Percentiles rank a stretch among this genome's conserved stretches.
Evolutionary conservation across 1,284 basidiomycete species (phyloP).

Genomic region (Trametes pubescens): DNA sequence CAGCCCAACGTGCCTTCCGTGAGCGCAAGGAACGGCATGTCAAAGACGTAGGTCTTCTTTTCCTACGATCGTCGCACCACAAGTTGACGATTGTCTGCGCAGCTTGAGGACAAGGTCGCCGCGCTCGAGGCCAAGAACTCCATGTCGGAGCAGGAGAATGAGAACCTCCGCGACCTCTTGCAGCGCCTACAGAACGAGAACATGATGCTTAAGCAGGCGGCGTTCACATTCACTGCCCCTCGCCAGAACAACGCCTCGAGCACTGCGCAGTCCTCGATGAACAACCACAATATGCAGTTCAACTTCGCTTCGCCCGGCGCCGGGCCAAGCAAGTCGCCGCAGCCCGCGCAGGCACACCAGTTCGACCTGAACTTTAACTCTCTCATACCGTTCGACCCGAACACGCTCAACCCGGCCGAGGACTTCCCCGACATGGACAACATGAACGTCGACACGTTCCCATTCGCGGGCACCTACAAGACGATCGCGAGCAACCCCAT

Average conservation of each 20-base stretch:
- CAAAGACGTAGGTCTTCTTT: constrained; percentile 71
- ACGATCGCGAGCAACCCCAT: constrained; percentile 81
- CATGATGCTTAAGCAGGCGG: constrained; percentile 70
- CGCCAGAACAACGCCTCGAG: constrained; percentile 43
- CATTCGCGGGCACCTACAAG: constrained; percentile 60
- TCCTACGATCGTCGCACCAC: constrained; percentile 11
- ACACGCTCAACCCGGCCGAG: constrained; percentile 66
- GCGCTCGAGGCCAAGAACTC: constrained; percentile 81
- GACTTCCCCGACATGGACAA: constrained; percentile 59
- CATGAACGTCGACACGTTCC: constrained; percentile 71
- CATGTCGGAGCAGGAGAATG: constrained; percentile 71
- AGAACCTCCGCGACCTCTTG: constrained; percentile 80
- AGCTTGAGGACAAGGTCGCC: constrained; percentile 87
- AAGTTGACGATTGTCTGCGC: constrained; percentile 17
- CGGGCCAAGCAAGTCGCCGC: constrained; percentile 39
- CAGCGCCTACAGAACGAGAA: constrained; percentile 83
- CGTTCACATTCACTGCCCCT: constrained; percentile 80
- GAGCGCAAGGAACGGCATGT: constrained; percentile 91
- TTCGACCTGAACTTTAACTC: constrained; percentile 69
- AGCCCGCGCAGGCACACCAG: constrained; percentile 30
- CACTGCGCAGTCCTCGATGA: constrained; percentile 28
- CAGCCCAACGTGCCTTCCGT: constrained; percentile 85
- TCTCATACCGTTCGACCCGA: constrained; percentile 71
- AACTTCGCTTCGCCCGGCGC: constrained; percentile 41
- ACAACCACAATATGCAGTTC: constrained; percentile 35